Percentiles rank a stretch among this genome's conserved stretches.
Conservation (phyloP, 2,329 filamentous ascomycete species). For the Beauveria rudraprayagi region DNA sequence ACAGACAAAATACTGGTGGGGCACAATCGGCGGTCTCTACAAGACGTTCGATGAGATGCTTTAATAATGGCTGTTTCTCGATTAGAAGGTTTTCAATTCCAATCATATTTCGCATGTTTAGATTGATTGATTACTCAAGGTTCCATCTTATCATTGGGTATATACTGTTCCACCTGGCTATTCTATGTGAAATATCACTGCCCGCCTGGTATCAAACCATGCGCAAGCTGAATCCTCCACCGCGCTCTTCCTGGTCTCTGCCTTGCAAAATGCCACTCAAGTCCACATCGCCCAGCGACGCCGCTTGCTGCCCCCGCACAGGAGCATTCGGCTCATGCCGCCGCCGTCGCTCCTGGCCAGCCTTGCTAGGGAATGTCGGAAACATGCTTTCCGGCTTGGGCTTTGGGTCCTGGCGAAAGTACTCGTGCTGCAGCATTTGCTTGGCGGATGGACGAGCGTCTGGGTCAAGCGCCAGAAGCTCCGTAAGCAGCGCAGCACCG, state of each 20-base stretch:
- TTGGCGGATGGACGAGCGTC: constrained; percentile 59
- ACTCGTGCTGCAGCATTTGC: constrained; percentile 70
- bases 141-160: background rate
- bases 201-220: constrained; percentile 35
- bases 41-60: background rate
- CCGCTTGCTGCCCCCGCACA: constrained; percentile 60
- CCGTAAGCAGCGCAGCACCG: constrained; percentile 60
- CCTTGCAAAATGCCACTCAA: constrained; percentile 65
- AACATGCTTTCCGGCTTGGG: constrained; percentile 90
- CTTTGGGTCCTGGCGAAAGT: constrained; percentile 82
- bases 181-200: background rate
- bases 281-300: constrained; percentile 49
- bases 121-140: background rate
- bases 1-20: background rate
- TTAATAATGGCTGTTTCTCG: background rate
- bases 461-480: constrained; percentile 69
- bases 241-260: constrained; percentile 54
- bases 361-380: constrained; percentile 93
- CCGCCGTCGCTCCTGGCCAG: constrained; percentile 77
- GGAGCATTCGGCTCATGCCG: constrained; percentile 73
- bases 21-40: background rate
- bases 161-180: background rate
- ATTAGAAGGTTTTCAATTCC: background rate
- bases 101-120: too few relatives aligned
- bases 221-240: constrained; percentile 58